Percentiles rank a stretch among this genome's conserved stretches.
Evolutionary conservation across 306 rosid species (phyloP).

Genomic region (Vigna hirtella): DNA sequence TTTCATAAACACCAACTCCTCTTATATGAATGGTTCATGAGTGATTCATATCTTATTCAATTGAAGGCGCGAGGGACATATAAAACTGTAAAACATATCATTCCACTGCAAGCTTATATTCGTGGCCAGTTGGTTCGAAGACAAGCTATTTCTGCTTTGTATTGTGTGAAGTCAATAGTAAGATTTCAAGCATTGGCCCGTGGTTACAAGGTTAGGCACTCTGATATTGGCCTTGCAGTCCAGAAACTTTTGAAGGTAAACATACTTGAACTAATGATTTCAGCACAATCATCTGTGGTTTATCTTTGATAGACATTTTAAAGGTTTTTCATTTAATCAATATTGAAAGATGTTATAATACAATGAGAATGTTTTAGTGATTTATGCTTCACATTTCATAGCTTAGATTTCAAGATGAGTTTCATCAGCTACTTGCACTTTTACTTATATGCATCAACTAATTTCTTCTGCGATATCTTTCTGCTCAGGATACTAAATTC

Average conservation of each 20-base stretch:
- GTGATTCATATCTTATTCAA: constrained; percentile 1
- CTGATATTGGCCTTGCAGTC: constrained; percentile 46
- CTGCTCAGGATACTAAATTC: constrained; percentile 39
- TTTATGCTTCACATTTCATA: background rate
- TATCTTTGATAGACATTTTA: background rate
- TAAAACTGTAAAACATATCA: constrained; percentile 45
- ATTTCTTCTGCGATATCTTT: constrained; percentile 7
- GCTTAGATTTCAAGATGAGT: background rate
- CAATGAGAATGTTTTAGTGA: background rate
- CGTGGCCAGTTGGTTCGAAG: constrained; percentile 54
- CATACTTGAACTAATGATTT: constrained; percentile 10
- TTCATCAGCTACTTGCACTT: background rate
- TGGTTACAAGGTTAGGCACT: constrained; percentile 49
- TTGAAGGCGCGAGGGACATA: constrained; percentile 48
- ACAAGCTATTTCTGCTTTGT: constrained; percentile 56
- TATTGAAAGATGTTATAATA: background rate
- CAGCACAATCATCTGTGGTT: constrained; percentile 21
- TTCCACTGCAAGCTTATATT: constrained; percentile 55
- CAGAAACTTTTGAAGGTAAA: constrained; percentile 47
- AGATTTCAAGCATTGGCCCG: constrained; percentile 51
- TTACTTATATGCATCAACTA: background rate
- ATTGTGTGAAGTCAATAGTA: constrained; percentile 50
- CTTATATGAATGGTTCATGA: background rate
- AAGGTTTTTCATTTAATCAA: background rate
- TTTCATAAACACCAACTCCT: constrained; percentile 15